These are phyloP conservation scores for Scopulariopsis brevicaulis DNA, from an alignment of 2,329 filamentous ascomycete species.

Conservation along the genomic window DNA sequence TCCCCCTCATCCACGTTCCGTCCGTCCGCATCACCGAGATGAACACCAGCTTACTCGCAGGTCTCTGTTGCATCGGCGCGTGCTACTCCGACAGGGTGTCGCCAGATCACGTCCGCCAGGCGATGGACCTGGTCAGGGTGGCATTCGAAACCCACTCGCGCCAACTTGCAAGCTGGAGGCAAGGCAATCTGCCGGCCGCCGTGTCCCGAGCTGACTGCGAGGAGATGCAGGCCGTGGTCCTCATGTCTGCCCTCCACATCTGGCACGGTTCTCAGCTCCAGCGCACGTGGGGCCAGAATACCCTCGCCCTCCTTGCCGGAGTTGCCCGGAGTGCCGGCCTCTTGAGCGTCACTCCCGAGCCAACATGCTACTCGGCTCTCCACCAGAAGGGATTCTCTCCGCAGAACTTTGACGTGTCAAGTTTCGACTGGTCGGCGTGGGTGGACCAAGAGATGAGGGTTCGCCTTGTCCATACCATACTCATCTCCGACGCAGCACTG, in stretches of 20 bases:
- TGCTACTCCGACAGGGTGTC: slow-evolving; percentile 58
- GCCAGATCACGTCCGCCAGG: slow-evolving; percentile 49
- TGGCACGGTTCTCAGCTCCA: slow-evolving; percentile 62
- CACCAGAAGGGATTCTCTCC: slow-evolving; percentile 43
- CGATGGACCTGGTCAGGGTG: slow-evolving; percentile 52
- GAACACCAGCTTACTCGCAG: slow-evolving; percentile 54
- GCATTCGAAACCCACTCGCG: slow-evolving; percentile 32
- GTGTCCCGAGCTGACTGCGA: slow-evolving; percentile 36
- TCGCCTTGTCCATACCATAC: slow-evolving; percentile 53
- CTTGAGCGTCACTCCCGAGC: slow-evolving; percentile 36
- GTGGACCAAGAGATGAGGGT: slow-evolving; percentile 60
- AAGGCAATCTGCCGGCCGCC: background rate
- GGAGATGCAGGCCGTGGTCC: slow-evolving; percentile 54
- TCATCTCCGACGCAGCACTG: slow-evolving; percentile 52
- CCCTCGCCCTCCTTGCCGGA: slow-evolving; percentile 43
- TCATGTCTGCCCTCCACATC: slow-evolving; percentile 50
- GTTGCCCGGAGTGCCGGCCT: slow-evolving; percentile 47
- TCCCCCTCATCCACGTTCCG: slow-evolving; percentile 60
- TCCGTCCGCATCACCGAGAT: slow-evolving; percentile 58
- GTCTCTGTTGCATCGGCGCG: slow-evolving; percentile 63
- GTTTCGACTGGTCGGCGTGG: slow-evolving; percentile 58
- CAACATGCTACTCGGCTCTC: slow-evolving; percentile 42
- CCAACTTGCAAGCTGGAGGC: slow-evolving; percentile 11
- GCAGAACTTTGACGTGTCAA: slow-evolving; percentile 31
- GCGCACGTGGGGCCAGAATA: slow-evolving; percentile 48